Percentiles rank a stretch among this genome's conserved stretches.
Evolutionary conservation across 306 rosid species (phyloP).

Genomic region (Pyrus betulifolia): DNA sequence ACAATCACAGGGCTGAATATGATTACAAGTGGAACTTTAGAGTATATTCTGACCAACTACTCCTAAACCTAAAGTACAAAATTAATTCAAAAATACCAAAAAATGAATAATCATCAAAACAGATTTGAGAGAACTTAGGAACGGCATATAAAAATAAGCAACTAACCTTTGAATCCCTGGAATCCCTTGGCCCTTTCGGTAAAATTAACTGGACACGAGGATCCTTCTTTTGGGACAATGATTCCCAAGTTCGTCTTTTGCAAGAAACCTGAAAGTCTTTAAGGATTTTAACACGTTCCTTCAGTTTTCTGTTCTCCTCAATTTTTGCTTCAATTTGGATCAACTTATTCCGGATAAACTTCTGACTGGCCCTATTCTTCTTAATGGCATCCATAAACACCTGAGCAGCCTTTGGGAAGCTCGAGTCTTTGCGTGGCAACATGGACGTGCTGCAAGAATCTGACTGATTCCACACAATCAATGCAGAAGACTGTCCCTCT

Average conservation of each 20-base stretch:
- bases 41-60: neutral
- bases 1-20: neutral
- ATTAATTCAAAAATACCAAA: neutral
- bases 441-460: constrained; percentile 26
- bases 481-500: constrained; percentile 22
- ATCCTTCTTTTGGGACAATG: constrained; percentile 70
- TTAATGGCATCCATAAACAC: constrained; percentile 65
- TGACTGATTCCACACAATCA: constrained; percentile 14
- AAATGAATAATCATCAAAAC: neutral
- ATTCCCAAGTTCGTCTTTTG: constrained; percentile 52
- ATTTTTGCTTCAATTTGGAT: constrained; percentile 69
- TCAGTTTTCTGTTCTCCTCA: constrained; percentile 58
- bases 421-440: constrained; percentile 27
- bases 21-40: neutral
- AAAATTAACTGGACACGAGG: constrained; percentile 69
- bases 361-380: constrained; percentile 67
- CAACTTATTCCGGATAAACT: constrained; percentile 54
- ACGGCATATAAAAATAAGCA: neutral
- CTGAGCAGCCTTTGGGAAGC: constrained; percentile 58
- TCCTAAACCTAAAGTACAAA: neutral
- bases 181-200: constrained; percentile 24
- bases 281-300: constrained; percentile 57
- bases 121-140: neutral
- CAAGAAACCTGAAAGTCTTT: constrained; percentile 73
- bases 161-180: constrained; percentile 50